These are phyloP conservation scores for Pelagophyceae sp. DNA, from an alignment of 352 stramenopile genomes.

Conservation along the genomic window DNA sequence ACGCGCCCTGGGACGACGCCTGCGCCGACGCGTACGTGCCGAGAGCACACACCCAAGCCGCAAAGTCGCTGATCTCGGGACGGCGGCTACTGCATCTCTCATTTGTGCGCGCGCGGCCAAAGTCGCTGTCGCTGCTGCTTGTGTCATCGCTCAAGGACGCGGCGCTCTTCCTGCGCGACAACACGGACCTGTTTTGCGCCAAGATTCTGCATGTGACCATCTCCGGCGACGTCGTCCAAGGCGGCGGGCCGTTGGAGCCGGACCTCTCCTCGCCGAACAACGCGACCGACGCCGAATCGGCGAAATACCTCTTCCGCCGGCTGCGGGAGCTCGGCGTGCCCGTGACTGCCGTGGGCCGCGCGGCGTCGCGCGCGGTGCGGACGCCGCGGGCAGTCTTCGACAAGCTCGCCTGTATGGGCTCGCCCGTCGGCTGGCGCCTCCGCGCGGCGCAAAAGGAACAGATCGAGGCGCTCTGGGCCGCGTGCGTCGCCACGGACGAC, in stretches of 20 bases:
- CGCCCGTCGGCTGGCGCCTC: constrained; percentile 33
- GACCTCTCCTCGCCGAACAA: constrained; percentile 41
- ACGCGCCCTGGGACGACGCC: too few relatives aligned
- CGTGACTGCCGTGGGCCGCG: constrained; percentile 21
- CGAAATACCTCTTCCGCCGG: constrained; percentile 34
- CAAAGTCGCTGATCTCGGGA: constrained; percentile 31
- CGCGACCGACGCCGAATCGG: constrained; percentile 32
- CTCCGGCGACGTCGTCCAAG: neutral
- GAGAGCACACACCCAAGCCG: constrained; percentile 29
- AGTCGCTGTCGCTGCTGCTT: constrained; percentile 29
- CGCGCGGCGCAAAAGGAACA: constrained; percentile 30
- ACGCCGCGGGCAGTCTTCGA: constrained; percentile 37
- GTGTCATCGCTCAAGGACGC: constrained; percentile 38
- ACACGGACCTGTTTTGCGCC: constrained; percentile 32
- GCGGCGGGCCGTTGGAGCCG: constrained; percentile 24
- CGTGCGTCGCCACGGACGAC: too few relatives aligned
- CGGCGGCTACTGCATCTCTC: constrained; percentile 33
- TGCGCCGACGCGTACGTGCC: constrained; percentile 32
- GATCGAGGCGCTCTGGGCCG: constrained; percentile 37
- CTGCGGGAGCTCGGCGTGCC: constrained; percentile 38
- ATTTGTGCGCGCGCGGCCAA: constrained; percentile 29
- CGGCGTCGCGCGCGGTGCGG: constrained; percentile 30
- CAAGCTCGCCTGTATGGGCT: constrained; percentile 34
- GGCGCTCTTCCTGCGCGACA: constrained; percentile 35
- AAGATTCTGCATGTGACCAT: neutral